Evolutionary conservation across 2,329 filamentous ascomycete species (phyloP).

Genomic region (Myriosclerotinia curreyana): DNA sequence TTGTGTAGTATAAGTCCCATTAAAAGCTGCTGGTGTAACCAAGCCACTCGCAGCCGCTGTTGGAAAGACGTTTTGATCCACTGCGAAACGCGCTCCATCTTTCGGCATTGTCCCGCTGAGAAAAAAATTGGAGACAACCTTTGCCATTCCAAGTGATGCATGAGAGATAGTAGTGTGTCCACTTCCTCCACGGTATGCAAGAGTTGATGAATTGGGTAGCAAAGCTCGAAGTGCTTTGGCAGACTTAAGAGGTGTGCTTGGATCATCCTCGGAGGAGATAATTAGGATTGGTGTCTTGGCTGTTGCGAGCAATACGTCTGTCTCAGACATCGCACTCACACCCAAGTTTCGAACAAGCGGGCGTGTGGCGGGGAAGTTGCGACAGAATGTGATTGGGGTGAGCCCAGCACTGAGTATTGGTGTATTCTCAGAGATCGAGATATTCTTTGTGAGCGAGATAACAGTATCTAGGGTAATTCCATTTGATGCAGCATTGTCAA

Average conservation of each 20-base stretch:
- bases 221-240: slow-evolving; percentile 23
- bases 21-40: slow-evolving; percentile 4
- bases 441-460: slow-evolving; percentile 24
- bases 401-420: slow-evolving; percentile 25
- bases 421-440: slow-evolving; percentile 24
- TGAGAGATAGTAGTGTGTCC: slow-evolving; percentile 22
- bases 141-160: slow-evolving; percentile 18
- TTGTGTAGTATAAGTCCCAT: slow-evolving; percentile 1
- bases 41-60: neutral
- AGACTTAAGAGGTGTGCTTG: slow-evolving; percentile 25
- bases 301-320: slow-evolving; percentile 9
- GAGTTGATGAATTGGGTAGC: slow-evolving; percentile 23
- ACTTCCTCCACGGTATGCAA: slow-evolving; percentile 23
- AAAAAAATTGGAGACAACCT: neutral
- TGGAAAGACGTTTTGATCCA: slow-evolving; percentile 6
- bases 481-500: slow-evolving; percentile 26
- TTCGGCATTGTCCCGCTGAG: neutral
- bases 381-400: slow-evolving; percentile 26
- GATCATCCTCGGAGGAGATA: slow-evolving; percentile 24
- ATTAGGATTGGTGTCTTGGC: slow-evolving; percentile 25
- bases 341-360: slow-evolving; percentile 21
- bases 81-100: neutral
- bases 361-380: slow-evolving; percentile 26
- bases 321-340: slow-evolving; percentile 1
- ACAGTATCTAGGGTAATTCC: slow-evolving; percentile 22